These are phyloP conservation scores for Diversispora eburnea DNA, from an alignment of 192 early-diverging fungal species.

Conservation along the genomic window DNA sequence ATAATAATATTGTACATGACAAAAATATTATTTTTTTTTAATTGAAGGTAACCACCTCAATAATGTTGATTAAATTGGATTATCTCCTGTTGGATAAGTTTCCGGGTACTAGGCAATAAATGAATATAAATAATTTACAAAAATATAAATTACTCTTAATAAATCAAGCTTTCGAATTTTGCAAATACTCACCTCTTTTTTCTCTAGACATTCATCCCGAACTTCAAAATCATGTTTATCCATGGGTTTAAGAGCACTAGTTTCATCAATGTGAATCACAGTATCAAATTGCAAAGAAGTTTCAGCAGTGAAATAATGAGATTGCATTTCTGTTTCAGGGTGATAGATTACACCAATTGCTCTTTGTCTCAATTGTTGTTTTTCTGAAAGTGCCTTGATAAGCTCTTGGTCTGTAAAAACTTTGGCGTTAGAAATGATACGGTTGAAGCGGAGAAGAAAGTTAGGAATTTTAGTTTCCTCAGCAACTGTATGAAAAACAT, in stretches of 20 bases:
- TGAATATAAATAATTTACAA: background rate
- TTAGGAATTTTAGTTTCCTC: background rate
- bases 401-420: background rate
- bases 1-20: too few species aligned
- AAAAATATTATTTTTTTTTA: too few species aligned
- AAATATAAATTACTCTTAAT: background rate
- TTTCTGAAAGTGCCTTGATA: background rate
- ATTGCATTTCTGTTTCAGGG: conserved; percentile 3
- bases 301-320: conserved; percentile 13
- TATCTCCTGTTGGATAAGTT: background rate
- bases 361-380: background rate
- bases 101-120: background rate
- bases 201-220: background rate
- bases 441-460: background rate
- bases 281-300: conserved; percentile 19
- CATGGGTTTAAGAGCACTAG: background rate
- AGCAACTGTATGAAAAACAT: conserved; percentile 5
- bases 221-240: conserved; percentile 4
- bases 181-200: background rate
- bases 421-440: background rate
- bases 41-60: too few species aligned
- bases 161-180: background rate
- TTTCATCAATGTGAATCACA: conserved; percentile 18
- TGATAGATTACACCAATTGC: conserved; percentile 15
- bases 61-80: too few species aligned